Base-by-base conservation (phyloP, 257 asterid genomes). In the Avicennia marina region DNA sequence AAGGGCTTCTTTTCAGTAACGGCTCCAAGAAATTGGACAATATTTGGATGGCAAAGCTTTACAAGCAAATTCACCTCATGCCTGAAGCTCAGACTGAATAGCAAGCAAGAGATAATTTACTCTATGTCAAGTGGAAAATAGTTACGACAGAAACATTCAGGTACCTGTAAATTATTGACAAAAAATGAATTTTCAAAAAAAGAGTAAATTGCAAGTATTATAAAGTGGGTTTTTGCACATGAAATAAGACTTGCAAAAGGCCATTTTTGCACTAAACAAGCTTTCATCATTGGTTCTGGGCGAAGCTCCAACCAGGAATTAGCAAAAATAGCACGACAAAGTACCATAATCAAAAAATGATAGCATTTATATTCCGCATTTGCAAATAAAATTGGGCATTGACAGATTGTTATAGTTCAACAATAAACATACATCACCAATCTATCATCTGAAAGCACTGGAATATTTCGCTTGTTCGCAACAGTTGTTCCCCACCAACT, bases 1-100 rank as follows among this genome's bases (percentile, higher is more conserved):
- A 93, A 77, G 54, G 98, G 98, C 74, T 93, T 89, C 80, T 63
- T 93, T 43, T 86, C 91, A 29, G 97, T 89, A 66, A 89, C 97
- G 5, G 97, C 98, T 75, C 97, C 98, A 58, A 93, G 96, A 72
- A 93, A 93, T 78, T 93, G 97, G 79, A 93, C 98, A 58, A 93
- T 79, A 78, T 93, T 93, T 66, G 98, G 98, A 82, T 93, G 98
- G 15, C 98, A 95, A 67, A 93, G 97, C 79, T 86, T 93, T 72
- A 93, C 98, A 36, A 93, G 84, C 89, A 93, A 84, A 76, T 89
- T 85, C 67, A 89, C 98, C 78, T 93, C 98, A 54, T 93, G 98
- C 79, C 97, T 80, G 76, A 93, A 93, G 76, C 89, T 97, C 76
- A 86, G 97, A 66, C 98, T 89, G 85, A 52, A 73, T 56, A n/a